These are phyloP conservation scores for Penicillium sclerotiorum DNA, from an alignment of 2,329 filamentous ascomycete genomes.

Conservation along the genomic window DNA sequence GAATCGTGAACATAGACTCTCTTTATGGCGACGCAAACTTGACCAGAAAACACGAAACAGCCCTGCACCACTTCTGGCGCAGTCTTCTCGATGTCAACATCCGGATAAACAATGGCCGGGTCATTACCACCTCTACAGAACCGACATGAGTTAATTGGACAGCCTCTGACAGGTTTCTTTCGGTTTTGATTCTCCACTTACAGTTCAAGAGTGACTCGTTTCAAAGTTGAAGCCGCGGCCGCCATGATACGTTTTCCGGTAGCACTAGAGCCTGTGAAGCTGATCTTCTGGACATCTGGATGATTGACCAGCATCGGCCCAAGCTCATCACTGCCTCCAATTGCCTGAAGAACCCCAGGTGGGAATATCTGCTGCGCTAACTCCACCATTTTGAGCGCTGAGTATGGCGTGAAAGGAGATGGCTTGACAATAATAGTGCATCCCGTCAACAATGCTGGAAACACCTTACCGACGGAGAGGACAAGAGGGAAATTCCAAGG, in stretches of 20 bases:
- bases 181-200: background rate
- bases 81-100: constrained; percentile 51
- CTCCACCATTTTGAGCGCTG: constrained; percentile 57
- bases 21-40: constrained; percentile 58
- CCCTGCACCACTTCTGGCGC: constrained; percentile 39
- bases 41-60: constrained; percentile 45
- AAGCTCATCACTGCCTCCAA: constrained; percentile 55
- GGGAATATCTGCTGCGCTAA: constrained; percentile 52
- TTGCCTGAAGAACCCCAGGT: constrained; percentile 55
- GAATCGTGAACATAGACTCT: constrained; percentile 61
- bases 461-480: constrained; percentile 52
- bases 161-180: background rate
- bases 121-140: constrained; percentile 52
- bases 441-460: constrained; percentile 51
- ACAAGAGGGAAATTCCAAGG: constrained; percentile 58
- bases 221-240: constrained; percentile 52
- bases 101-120: constrained; percentile 53
- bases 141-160: too few species aligned
- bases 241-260: constrained; percentile 54
- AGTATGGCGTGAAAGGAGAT: constrained; percentile 54
- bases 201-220: constrained; percentile 55
- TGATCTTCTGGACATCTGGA: constrained; percentile 56
- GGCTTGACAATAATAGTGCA: constrained; percentile 56
- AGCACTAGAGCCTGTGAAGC: constrained; percentile 57
- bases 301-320: constrained; percentile 56